Evolutionary conservation across 2,329 filamentous ascomycete species (phyloP), one percentile per base, ranked within the genome.

Genomic region (Plectosphaerella sp.): DNA sequence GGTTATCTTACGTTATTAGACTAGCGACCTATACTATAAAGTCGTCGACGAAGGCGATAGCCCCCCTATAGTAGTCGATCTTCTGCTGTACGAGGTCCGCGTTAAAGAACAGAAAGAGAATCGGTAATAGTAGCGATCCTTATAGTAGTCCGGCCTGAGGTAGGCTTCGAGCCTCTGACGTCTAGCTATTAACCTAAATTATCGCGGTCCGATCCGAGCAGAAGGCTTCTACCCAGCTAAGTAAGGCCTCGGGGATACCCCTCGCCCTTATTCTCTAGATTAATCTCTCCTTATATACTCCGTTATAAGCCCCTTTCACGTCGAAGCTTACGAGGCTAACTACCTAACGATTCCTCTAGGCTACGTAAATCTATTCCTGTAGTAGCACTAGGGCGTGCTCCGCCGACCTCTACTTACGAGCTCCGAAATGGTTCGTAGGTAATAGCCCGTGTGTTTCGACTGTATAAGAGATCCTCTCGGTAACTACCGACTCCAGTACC

Each of bases 241-340:
- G 33, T 15, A 60, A 45, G 2, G 36, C 42, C 16, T 49, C 22
- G 5, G 56, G 61, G n/a, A 66, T 60, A 4, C 58, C 57, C 50
- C 63, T 45, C 14, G 54, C 59, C 35, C 33, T 46, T 20, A 62
- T 47, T 47, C 57, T 55, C 45, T 59, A 39, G 22, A 61, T 20
- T 7, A 62, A 50, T 57, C 64, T 51, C 43, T 68, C 61, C 52
- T 69, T 69, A 22, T 56, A 68, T 14, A 73, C 67, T 15, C 70
- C 60, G 46, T 73, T 73, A 51, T 69, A 73, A 48, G 66, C 69
- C 16, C 68, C 67, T 54, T 73, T 72, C 2, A 73, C 59, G 56
- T 73, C 64, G 48, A 72, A 72, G 50, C 62, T 68, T 45, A 69
- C 57, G 10, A 71, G 57, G 48, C 64, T 68, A 5, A 70, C 53